Evolutionary conservation across 2,329 filamentous ascomycete genomes (phyloP), one percentile per base, ranked within the genome.

Genomic region (Xylaria polymorpha): DNA sequence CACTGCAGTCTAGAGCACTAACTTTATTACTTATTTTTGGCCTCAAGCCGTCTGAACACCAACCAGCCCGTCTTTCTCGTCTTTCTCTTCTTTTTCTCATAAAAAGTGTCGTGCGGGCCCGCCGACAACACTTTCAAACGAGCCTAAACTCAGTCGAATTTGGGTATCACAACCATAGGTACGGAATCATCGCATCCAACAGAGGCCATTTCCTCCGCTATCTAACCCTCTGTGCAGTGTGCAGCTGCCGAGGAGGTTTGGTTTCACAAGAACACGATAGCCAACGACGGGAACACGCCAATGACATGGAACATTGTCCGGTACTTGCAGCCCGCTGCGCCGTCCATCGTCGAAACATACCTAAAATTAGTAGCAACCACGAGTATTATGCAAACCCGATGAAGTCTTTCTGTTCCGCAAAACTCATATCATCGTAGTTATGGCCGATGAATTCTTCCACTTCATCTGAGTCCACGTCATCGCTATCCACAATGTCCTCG

Each of bases 381-480:
- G 20, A 59, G 20, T 57, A 75, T 72, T 70, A 81, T 80, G 77
- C 81, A 66, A 86, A 80, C 61, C 82, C 80, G 78, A 91, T 87
- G 75, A 85, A 91, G 77, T 91, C 88, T 78, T 86, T 85, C 74
- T 87, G 84, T 73, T 85, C 83, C 66, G 85, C 82, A 77, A 90
- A 86, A 71, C 88, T 87, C 64, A 84, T 80, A 72, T 87, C 85
- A 62, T 85, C 83, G 66, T 87, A 85, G 68, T 87, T 85, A 65
- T 85, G 83, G 43, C 83, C 83, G 71, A 91, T 85, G 75, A 90
- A 89, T 79, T 91, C 89, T 76, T 91, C 90, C 68, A 91, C 85
- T 71, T 88, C 88, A 77, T 94, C 92, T 64, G 92, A 94, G 81
- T 94, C 92, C 76, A 93, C 87, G 78, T 95, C 92, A 79, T 94